Evolutionary conservation across 2,329 filamentous ascomycete species (phyloP).

Genomic region (Metarhizium sp.): DNA sequence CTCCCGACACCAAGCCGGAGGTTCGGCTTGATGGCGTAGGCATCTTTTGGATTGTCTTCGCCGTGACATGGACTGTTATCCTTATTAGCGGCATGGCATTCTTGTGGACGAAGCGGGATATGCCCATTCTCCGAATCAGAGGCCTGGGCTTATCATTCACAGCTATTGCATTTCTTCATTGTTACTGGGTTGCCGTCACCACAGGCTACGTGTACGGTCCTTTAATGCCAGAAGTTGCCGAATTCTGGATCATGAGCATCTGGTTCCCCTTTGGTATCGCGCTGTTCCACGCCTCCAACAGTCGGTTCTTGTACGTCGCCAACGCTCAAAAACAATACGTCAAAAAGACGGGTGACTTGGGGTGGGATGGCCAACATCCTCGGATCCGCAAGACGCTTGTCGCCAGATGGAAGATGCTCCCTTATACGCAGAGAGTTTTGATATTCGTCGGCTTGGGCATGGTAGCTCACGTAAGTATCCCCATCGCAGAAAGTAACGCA

Average conservation of each 20-base stretch:
- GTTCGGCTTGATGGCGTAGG: constrained; percentile 27
- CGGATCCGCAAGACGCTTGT: constrained; percentile 18
- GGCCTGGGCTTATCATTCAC: constrained; percentile 30
- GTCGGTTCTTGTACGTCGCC: constrained; percentile 49
- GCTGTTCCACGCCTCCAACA: constrained; percentile 56
- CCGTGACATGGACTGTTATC: constrained; percentile 27
- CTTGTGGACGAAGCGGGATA: constrained; percentile 29
- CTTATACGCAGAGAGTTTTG: constrained; percentile 40
- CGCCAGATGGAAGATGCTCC: constrained; percentile 28
- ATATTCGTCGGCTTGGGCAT: constrained; percentile 44
- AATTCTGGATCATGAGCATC: constrained; percentile 60
- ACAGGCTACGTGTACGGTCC: constrained; percentile 29
- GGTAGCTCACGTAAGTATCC: constrained; percentile 39
- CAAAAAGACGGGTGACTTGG: constrained; percentile 6
- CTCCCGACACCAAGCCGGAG: constrained; percentile 19
- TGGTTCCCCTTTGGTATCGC: constrained; percentile 57
- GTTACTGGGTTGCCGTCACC: constrained; percentile 32
- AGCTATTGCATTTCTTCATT: constrained; percentile 29
- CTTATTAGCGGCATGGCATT: constrained; percentile 30
- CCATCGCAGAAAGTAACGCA: not conserved
- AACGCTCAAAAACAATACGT: constrained; percentile 39
- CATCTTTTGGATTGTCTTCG: constrained; percentile 31
- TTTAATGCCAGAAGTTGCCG: constrained; percentile 38
- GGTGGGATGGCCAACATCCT: constrained; percentile 6
- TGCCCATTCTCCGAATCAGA: constrained; percentile 30